These are phyloP conservation scores for Agaricus sinodeliciosus DNA, from an alignment of 768 basidiomycete species.

Conservation along the genomic window DNA sequence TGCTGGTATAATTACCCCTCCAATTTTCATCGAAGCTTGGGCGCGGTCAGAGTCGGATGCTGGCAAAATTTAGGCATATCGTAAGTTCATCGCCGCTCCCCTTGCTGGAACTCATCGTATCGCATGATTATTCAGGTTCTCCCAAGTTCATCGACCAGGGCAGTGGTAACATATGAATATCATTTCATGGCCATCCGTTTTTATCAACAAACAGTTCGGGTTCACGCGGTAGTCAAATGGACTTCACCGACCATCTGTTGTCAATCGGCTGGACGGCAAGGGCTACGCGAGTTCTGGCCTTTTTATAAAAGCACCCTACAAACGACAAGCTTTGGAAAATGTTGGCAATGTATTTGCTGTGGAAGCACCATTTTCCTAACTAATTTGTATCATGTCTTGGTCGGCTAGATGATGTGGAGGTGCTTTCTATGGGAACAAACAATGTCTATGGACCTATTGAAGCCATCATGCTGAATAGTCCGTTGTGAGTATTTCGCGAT, in stretches of 20 bases:
- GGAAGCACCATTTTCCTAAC: not conserved
- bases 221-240: conserved; percentile 19
- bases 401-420: conserved; percentile 32
- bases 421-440: conserved; percentile 30
- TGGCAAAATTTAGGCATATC: no score
- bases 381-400: conserved; percentile 21
- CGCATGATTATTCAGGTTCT: no score
- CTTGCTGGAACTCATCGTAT: no score
- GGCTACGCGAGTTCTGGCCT: conserved; percentile 41
- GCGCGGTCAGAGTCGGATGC: no score
- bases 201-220: not conserved
- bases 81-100: no score
- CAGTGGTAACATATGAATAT: conserved; percentile 30
- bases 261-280: conserved; percentile 28
- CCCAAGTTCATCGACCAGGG: conserved; percentile 17
- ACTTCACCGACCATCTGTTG: conserved; percentile 26
- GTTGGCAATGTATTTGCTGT: conserved; percentile 16
- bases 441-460: conserved; percentile 31
- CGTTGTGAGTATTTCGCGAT: conserved; percentile 23
- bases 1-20: no score
- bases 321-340: conserved; percentile 36
- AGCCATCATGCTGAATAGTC: conserved; percentile 18
- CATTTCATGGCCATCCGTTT: conserved; percentile 26
- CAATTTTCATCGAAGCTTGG: no score
- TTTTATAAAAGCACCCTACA: conserved; percentile 36